Evolutionary conservation across 805 yeast genomes (phyloP).

Genomic region (Saturnispora ahearnii): DNA sequence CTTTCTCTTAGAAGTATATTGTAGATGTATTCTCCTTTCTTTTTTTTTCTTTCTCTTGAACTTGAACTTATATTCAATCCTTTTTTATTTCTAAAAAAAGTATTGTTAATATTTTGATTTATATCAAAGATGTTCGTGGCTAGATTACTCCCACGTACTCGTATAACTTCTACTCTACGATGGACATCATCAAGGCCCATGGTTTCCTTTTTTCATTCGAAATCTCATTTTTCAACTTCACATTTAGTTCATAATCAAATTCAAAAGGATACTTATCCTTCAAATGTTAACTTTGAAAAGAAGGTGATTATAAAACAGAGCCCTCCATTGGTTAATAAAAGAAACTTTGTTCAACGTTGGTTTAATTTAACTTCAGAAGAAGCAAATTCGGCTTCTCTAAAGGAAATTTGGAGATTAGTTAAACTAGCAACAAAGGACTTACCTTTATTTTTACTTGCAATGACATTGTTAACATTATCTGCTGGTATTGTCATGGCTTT

Average conservation of each 20-base stretch:
- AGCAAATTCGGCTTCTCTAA: constrained; percentile 27
- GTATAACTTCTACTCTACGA: background rate
- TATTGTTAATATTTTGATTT: background rate
- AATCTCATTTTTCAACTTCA: constrained; percentile 1
- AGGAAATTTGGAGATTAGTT: constrained; percentile 33
- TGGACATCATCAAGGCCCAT: background rate
- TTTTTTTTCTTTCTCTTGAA: background rate
- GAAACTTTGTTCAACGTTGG: constrained; percentile 14
- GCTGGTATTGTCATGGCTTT: constrained; percentile 43
- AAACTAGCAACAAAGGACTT: constrained; percentile 38
- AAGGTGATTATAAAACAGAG: background rate
- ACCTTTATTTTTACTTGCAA: constrained; percentile 35
- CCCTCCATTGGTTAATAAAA: background rate
- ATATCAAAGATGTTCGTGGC: background rate
- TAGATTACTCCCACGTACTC: background rate
- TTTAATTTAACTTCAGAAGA: constrained; percentile 27
- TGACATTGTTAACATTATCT: constrained; percentile 36
- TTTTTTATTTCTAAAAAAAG: background rate
- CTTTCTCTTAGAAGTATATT: background rate
- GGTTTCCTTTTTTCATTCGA: background rate
- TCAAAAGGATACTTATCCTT: background rate
- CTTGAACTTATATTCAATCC: background rate
- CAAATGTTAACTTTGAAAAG: background rate
- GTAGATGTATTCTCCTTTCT: background rate
- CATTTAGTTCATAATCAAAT: background rate